Percentiles rank a stretch among this genome's conserved stretches.
phyloP scores from a whole-genome alignment of 2,329 filamentous ascomycete genomes.

The Phyllosticta citribraziliensis region DNA sequence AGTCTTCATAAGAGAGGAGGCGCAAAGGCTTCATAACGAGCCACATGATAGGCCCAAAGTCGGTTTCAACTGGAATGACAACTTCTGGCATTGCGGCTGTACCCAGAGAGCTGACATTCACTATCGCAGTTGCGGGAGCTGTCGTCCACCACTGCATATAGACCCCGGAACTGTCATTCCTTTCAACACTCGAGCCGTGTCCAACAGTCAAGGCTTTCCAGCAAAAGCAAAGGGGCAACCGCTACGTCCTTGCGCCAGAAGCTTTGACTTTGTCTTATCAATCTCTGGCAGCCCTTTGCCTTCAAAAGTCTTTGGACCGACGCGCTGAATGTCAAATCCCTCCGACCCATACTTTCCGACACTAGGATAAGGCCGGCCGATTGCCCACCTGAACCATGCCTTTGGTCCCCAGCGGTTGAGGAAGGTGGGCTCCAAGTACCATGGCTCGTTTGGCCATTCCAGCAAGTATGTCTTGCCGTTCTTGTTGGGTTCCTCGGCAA shows the following conservation, averaged over 20 bases:
- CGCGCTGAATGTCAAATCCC: constrained; percentile 48
- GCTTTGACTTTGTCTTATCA: constrained; percentile 16
- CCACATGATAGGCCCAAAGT: too few species aligned
- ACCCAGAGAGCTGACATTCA: too few species aligned
- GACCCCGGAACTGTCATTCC: too few species aligned
- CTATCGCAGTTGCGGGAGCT: too few species aligned
- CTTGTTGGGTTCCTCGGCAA: constrained; percentile 37
- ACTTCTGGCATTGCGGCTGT: too few species aligned
- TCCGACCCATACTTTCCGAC: constrained; percentile 39
- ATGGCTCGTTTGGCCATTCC: constrained; percentile 53
- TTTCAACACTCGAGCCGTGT: not conserved
- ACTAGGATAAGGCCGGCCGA: constrained; percentile 40
- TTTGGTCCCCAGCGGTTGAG: constrained; percentile 54
- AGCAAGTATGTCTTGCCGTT: constrained; percentile 38
- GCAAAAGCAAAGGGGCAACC: constrained; percentile 22
- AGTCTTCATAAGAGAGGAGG: too few species aligned
- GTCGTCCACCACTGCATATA: too few species aligned
- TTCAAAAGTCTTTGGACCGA: constrained; percentile 51
- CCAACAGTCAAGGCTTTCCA: not conserved
- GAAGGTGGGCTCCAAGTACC: constrained; percentile 44
- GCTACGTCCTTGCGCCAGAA: constrained; percentile 19
- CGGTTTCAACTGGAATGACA: too few species aligned
- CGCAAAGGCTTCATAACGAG: too few species aligned
- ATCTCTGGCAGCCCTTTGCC: constrained; percentile 33
- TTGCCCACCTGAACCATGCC: constrained; percentile 40